phyloP scores from a whole-genome alignment of 495 filamentous ascomycete species.

The Cudoniella acicularis region DNA sequence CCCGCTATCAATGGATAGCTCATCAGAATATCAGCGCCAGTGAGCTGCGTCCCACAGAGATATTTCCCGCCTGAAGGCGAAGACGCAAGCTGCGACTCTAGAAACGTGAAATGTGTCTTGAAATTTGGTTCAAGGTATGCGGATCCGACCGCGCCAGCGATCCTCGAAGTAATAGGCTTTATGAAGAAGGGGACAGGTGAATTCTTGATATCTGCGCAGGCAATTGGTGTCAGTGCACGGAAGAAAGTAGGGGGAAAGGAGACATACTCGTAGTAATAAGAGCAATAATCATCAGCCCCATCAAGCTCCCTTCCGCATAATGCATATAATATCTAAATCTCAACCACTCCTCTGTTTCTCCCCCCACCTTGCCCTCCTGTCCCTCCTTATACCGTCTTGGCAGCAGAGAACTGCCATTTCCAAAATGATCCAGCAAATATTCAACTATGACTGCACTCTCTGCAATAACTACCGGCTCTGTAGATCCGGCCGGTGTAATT shows the following conservation, averaged over 20 bases:
- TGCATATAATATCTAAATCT: constrained; percentile 77
- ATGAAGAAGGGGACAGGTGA: constrained; percentile 79
- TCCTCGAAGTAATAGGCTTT: constrained; percentile 64
- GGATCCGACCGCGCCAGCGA: constrained; percentile 58
- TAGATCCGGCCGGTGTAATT: constrained; percentile 42
- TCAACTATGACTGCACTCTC: constrained; percentile 79
- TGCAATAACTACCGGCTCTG: constrained; percentile 61
- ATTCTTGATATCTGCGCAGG: constrained; percentile 45
- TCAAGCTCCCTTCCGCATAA: constrained; percentile 77
- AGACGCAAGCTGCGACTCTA: constrained; percentile 67
- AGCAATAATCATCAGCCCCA: constrained; percentile 36
- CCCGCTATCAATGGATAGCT: constrained; percentile 66
- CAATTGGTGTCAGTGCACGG: not conserved
- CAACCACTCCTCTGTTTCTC: constrained; percentile 72
- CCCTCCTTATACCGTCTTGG: constrained; percentile 60
- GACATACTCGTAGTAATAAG: constrained; percentile 26
- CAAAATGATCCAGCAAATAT: constrained; percentile 76
- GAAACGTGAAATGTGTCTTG: constrained; percentile 61
- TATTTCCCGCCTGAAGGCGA: constrained; percentile 61
- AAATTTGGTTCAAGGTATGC: constrained; percentile 62
- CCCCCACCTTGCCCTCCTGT: constrained; percentile 52
- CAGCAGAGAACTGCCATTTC: constrained; percentile 47
- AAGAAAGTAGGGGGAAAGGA: not conserved
- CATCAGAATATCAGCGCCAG: constrained; percentile 77
- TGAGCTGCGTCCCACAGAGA: constrained; percentile 68